Percentiles rank a stretch among this genome's conserved stretches.
Evolutionary conservation across 345 rosid genomes (phyloP).

Genomic region (Sisymbrium altissimum): DNA sequence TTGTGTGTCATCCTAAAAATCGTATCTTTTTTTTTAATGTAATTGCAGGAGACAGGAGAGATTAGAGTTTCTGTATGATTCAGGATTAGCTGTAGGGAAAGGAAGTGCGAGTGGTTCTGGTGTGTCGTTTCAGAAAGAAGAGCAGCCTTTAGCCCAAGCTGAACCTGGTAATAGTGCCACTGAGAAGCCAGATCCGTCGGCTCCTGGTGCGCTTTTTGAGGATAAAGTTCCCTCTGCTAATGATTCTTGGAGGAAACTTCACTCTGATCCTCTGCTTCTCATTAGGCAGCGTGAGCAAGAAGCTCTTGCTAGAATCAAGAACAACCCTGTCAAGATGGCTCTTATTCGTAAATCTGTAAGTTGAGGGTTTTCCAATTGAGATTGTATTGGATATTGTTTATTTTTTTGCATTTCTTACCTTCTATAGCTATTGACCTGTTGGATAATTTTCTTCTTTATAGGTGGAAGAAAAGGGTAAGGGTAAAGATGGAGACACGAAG

Average conservation of each 20-base stretch:
- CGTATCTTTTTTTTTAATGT: neutral
- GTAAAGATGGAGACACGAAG: slow-evolving; percentile 39
- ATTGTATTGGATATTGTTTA: neutral
- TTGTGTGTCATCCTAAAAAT: slow-evolving; percentile 12
- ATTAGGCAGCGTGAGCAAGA: slow-evolving; percentile 95
- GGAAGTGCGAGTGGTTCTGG: slow-evolving; percentile 46
- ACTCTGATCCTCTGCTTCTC: slow-evolving; percentile 87
- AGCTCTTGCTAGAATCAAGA: slow-evolving; percentile 87
- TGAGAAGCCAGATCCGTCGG: slow-evolving; percentile 44
- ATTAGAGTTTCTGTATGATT: slow-evolving; percentile 90
- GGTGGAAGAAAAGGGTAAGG: slow-evolving; percentile 53
- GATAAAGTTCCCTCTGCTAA: slow-evolving; percentile 78
- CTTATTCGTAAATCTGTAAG: slow-evolving; percentile 79
- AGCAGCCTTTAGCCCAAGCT: slow-evolving; percentile 41
- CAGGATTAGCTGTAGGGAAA: slow-evolving; percentile 86
- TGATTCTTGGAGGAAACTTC: slow-evolving; percentile 92
- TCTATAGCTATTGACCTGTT: slow-evolving; percentile 13
- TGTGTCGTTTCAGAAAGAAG: slow-evolving; percentile 70
- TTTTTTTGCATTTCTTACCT: neutral
- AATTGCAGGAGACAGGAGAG: slow-evolving; percentile 79
- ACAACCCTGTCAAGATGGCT: slow-evolving; percentile 94
- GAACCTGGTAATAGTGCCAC: slow-evolving; percentile 15
- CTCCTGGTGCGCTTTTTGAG: slow-evolving; percentile 85
- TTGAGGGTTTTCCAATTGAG: slow-evolving; percentile 6
- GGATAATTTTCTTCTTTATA: slow-evolving; percentile 16